phyloP scores from a whole-genome alignment of 2,329 filamentous ascomycete species.

The Neocatenulostroma microsporum region DNA sequence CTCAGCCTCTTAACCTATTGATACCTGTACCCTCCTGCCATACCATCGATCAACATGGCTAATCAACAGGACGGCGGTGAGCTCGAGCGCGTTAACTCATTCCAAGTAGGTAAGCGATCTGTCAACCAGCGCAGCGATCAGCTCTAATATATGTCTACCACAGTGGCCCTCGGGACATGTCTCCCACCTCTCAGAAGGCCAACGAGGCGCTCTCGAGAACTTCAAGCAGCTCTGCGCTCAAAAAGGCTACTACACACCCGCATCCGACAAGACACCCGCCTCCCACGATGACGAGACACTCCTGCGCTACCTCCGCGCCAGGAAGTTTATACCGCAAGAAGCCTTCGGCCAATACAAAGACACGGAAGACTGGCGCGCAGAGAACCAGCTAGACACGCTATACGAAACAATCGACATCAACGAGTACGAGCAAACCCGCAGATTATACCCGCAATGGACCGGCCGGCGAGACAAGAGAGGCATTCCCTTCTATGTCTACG shows the following conservation, averaged over 20 bases:
- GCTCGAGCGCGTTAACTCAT: slow-evolving; percentile 12
- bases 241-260: slow-evolving; percentile 55
- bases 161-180: slow-evolving; percentile 70
- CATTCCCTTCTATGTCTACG: slow-evolving; percentile 86
- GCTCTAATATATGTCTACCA: too few species aligned
- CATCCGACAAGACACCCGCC: slow-evolving; percentile 30
- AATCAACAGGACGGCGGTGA: slow-evolving; percentile 5
- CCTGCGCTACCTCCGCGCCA: slow-evolving; percentile 77
- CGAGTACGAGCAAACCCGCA: slow-evolving; percentile 71
- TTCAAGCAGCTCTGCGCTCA: slow-evolving; percentile 65
- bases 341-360: slow-evolving; percentile 78
- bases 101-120: slow-evolving; percentile 12
- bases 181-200: slow-evolving; percentile 62
- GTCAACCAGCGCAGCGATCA: not conserved
- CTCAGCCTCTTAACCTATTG: too few species aligned
- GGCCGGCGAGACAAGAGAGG: slow-evolving; percentile 83
- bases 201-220: slow-evolving; percentile 57
- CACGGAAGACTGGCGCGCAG: slow-evolving; percentile 77
- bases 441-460: slow-evolving; percentile 90
- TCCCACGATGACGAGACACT: slow-evolving; percentile 68
- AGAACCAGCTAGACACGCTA: slow-evolving; percentile 68
- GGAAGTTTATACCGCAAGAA: slow-evolving; percentile 69
- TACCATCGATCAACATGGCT: too few species aligned
- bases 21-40: too few species aligned
- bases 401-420: slow-evolving; percentile 82